Base-by-base conservation (phyloP, 2,329 filamentous ascomycete genomes). In the Alternaria sp. region DNA sequence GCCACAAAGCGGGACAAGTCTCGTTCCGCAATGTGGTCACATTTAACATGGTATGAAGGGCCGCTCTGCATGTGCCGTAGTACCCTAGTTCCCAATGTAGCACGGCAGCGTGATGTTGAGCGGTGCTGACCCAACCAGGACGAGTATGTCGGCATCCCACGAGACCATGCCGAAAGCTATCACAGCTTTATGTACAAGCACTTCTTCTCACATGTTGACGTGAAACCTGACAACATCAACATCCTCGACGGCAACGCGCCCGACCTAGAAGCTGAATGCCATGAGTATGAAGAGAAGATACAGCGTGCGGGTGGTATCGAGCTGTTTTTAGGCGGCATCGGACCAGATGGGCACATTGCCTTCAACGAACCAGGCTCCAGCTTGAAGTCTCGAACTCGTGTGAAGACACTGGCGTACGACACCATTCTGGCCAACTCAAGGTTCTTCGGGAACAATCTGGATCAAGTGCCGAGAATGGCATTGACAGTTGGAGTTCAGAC, bases 101-200 rank as follows among this genome's bases (percentile, higher is more conserved):
- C 62, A 72, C 71, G 67, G 49, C 64, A 60, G 60, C 62, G 61
- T 62, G 46, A 51, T 54, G 54, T 51, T 55, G 43, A 49, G 48
- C 52, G 52, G 54, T 48, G 57, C 74, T 77, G 64, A 77, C 64
- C 47, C 36, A 30, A 53, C 36, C 67, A 91, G 88, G 92, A 96
- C 80, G 92, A 96, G 81, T 96, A 96, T 73, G 91, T 95, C 67
- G 91, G 90, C 58, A 86, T 96, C 64, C 89, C 92, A 34, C 88
- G 91, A 72, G 91, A 94, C 70, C 91, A 96, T 76, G 89, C 91
- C 12, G 89, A 95, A 78, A 93, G 89, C 72, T 96, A 96, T 80
- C 92, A 96, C 82, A 91, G 89, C 66, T 96, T 95, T 83, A 95
- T 96, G 92, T 96, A 93, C 86, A 92, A 91, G 80, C 86, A 95